These are phyloP conservation scores for Trichoderma hamatum DNA, from an alignment of 2,329 filamentous ascomycete genomes.

Conservation along the genomic window DNA sequence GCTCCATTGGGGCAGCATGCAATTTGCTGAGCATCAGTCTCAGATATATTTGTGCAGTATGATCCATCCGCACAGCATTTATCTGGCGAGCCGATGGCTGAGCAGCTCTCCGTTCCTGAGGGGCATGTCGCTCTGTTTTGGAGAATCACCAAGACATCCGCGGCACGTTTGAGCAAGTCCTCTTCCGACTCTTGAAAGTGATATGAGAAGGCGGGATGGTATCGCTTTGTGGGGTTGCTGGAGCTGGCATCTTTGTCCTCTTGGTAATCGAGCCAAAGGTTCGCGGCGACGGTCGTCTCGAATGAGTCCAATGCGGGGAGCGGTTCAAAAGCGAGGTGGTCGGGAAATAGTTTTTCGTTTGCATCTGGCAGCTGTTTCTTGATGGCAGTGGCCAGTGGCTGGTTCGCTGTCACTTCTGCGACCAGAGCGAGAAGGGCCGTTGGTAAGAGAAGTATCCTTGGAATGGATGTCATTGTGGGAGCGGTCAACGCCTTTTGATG, in stretches of 20 bases:
- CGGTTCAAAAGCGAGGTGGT: conserved; percentile 61
- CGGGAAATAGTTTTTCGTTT: conserved; percentile 72
- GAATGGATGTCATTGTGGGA: conserved; percentile 44
- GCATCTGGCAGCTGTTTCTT: conserved; percentile 73
- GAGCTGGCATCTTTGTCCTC: conserved; percentile 33
- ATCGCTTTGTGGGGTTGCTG: conserved; percentile 36
- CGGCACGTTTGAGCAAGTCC: conserved; percentile 47
- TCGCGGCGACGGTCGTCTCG: conserved; percentile 39
- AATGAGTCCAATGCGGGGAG: conserved; percentile 35
- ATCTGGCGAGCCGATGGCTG: conserved; percentile 64
- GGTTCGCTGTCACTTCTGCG: conserved; percentile 42
- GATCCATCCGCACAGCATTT: conserved; percentile 72
- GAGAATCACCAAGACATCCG: conserved; percentile 51
- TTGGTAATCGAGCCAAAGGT: conserved; percentile 35
- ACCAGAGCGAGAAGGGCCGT: conserved; percentile 52
- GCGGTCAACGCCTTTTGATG: conserved; percentile 4
- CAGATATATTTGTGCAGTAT: conserved; percentile 65
- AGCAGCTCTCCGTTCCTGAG: conserved; percentile 65
- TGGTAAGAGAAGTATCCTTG: conserved; percentile 45
- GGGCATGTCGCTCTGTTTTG: conserved; percentile 69
- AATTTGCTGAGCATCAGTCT: conserved; percentile 66
- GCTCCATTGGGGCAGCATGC: conserved; percentile 73
- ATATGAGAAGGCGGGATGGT: conserved; percentile 55
- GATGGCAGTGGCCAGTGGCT: conserved; percentile 59
- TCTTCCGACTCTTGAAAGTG: conserved; percentile 44